Conservation (phyloP, 2,329 filamentous ascomycete genomes). For the Colletotrichum sp. region DNA sequence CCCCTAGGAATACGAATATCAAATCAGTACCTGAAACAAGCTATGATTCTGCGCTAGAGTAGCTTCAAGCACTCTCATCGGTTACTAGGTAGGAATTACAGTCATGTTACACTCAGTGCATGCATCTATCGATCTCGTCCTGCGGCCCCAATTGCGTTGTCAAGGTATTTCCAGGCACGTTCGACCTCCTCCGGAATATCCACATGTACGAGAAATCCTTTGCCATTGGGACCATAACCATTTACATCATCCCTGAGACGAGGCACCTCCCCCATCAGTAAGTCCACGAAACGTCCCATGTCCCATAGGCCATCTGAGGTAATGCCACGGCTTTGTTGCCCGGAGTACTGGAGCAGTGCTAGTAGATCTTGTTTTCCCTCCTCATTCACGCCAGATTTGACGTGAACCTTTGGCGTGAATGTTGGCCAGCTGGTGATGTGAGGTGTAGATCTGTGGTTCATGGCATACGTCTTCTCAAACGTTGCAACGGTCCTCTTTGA, state of each 20-base stretch:
- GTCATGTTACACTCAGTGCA: neutral
- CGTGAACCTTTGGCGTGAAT: slow-evolving; percentile 3
- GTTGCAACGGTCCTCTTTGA: slow-evolving; percentile 42
- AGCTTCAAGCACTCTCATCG: neutral
- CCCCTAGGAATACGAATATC: neutral
- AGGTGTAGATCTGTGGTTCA: neutral
- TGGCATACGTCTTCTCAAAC: slow-evolving; percentile 41
- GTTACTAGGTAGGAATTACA: neutral
- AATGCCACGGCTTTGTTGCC: neutral
- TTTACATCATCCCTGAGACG: slow-evolving; percentile 43
- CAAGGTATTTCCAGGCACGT: slow-evolving; percentile 31
- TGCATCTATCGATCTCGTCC: neutral
- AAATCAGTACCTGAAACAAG: neutral
- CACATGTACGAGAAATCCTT: slow-evolving; percentile 47
- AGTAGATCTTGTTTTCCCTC: neutral
- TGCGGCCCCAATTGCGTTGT: neutral
- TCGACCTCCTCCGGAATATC: slow-evolving; percentile 41
- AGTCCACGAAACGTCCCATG: slow-evolving; percentile 40
- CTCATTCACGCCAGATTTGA: neutral
- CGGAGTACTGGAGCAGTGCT: neutral
- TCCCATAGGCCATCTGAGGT: slow-evolving; percentile 36
- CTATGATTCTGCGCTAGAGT: neutral
- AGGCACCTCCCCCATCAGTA: slow-evolving; percentile 48
- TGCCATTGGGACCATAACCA: slow-evolving; percentile 48
- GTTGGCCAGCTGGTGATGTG: slow-evolving; percentile 9